Evolutionary conservation across 257 asterid genomes (phyloP), one percentile per base, ranked within the genome.

Genomic region (Ilex asprella): DNA sequence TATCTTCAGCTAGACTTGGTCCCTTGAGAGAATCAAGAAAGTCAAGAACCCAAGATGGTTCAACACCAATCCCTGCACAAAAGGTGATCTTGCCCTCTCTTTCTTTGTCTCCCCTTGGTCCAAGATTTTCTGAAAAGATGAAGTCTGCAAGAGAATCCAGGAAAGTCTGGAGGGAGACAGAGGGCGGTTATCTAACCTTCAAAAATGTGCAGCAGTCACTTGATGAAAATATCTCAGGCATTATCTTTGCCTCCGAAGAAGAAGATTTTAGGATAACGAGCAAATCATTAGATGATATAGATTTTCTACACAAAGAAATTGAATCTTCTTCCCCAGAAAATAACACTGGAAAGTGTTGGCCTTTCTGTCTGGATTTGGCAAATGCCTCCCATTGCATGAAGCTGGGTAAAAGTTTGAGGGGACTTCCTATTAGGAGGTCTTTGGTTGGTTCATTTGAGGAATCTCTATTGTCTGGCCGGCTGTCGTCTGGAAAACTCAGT

Each of bases 391-490:
- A 61, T 73, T 63, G 70, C 71, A 71, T 59, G 64, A 81, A 67
- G 63, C 15, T 60, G 2, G 82, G 80, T 52, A 82, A 81, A 71
- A 68, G 68, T 56, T 54, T 82, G 69, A 79, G 79, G 58, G 89
- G 84, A 63, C 76, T 71, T 70, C 73, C 88, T 57, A 82, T 79
- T 63, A 81, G 91, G 73, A 79, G 87, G 80, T 82, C 94, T 14
- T 78, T 89, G 83, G 86, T 89, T 67, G 95, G 97, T 62, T 89
- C 94, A 15, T 86, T 89, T 78, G 97, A 89, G 83, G 96, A 89
- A 67, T 89, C 93, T 31, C 81, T 89, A 58, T 77, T 86, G 69
- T 86, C 97, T 65, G 96, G 96, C 54, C 82, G 93, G 43, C 82
- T 89, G 53, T 70, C 89, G 32, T 70, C 69, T 44, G 94, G 91